Base-by-base conservation (phyloP, 2,329 filamentous ascomycete species). In the Fusarium heterosporum region DNA sequence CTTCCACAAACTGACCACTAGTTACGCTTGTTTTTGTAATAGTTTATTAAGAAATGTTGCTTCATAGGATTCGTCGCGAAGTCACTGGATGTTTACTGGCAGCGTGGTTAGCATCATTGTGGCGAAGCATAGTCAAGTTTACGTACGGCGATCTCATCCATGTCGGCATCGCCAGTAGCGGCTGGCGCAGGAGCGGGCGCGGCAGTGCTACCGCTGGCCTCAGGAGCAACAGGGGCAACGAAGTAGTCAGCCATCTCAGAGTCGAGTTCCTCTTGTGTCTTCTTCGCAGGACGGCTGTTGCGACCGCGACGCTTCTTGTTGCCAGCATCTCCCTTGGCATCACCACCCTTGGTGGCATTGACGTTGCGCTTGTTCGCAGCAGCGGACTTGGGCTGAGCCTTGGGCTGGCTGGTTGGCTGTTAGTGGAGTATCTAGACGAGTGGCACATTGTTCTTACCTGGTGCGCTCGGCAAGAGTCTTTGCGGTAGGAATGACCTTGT, bases 221-320 rank as follows among this genome's bases (percentile, higher is more conserved):
- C 82, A 69, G 82, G 82, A 51, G 78, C 82, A 68, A 80, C 76
- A 32, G 74, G 72, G 61, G 80, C 78, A 39, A 85, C 88, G 77
- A 96, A 98, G 83, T 99, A 99, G 79, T 98, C 96, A 19, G 89
- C 90, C 96, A 99, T 99, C 79, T 99, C 96, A 6, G 93, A 93
- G 78, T 99, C 96, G 26, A 99, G 89, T 82, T 99, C 94, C 77
- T 97, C 95, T 2, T 91, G 89, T 0, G 93, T 97, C 91, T 98
- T 98, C 83, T 96, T 84, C 74, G 89, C 81, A 70, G 90, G 85
- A 73, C 90, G 87, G 68, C 85, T 83, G 74, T 83, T 90, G 71
- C 89, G 70, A 42, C 43, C 71, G 54, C 66, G 89, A 40, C 85
- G 83, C 77, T 84, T 86, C 79, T 85, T 85, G 72, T 81, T 79